Evolutionary conservation across 2,329 filamentous ascomycete genomes (phyloP), one percentile per base, ranked within the genome.

Genomic region (Talaromyces piceae): DNA sequence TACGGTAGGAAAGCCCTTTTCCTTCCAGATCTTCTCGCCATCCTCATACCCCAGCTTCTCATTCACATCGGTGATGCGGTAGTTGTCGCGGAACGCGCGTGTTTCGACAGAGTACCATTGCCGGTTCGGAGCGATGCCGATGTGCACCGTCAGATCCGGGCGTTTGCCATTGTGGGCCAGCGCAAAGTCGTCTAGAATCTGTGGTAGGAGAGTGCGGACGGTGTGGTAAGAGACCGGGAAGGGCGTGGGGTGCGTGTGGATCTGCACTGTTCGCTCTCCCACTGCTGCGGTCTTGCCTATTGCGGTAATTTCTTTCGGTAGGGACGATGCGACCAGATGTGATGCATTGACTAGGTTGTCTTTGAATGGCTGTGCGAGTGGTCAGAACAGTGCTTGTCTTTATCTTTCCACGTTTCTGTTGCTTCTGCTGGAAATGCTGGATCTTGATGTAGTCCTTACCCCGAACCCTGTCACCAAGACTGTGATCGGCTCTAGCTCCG

Each of bases 331-430:
- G 63, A 95, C 91, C 63, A 91, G 80, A 78, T 82, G 91, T 3
- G 88, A 89, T 7, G 89, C 88, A 64, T 95, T 95, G 54, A 84
- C 72, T 25, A 83, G 80, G 62, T 84, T 83, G 41, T 84, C 75
- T 59, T 84, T 83, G 68, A 94, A 95, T 1, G 89, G 85, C 87
- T 91, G 57, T 30, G 5, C 6, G 20, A 6, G 26, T 1, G n/a
- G 22, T 46, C 31, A 51, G 49, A 16, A 18, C 7, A 18, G n/a
- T n/a, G n/a, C n/a, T n/a, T n/a, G n/a, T n/a, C n/a, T n/a, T n/a
- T n/a, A n/a, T n/a, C n/a, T n/a, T n/a, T n/a, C n/a, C n/a, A n/a
- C n/a, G 2, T 18, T 18, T 5, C 11, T 23, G 4, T n/a, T 30
- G 25, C 20, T 25, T 43, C 30, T 16, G 11, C n/a, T 5, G 3